A percentile compares a stretch with the other conserved stretches of the same genome.
Conservation (phyloP, 2,329 filamentous ascomycete genomes). For the Colletotrichum plurivorum region DNA sequence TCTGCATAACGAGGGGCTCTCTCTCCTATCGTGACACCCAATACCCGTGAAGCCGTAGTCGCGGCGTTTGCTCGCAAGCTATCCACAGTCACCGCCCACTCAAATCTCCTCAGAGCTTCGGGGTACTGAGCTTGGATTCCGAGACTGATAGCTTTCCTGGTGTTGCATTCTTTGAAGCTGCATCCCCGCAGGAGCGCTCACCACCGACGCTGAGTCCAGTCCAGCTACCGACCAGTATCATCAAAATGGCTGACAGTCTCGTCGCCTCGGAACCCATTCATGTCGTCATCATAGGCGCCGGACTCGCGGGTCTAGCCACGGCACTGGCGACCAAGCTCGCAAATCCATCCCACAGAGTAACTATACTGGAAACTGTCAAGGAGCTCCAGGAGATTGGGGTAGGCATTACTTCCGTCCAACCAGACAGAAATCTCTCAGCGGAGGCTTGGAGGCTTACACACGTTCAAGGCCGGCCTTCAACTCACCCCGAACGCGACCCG, state of each 20-base stretch:
- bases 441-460: neutral
- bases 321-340: constrained; percentile 36
- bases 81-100: too few relatives aligned
- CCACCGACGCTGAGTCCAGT: too few relatives aligned
- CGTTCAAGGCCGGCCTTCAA: constrained; percentile 40
- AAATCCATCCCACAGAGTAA: constrained; percentile 39
- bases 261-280: constrained; percentile 16
- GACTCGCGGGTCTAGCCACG: constrained; percentile 34
- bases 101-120: too few relatives aligned
- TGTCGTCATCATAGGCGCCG: constrained; percentile 37
- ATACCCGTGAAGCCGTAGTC: constrained; percentile 1
- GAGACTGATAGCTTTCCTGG: neutral
- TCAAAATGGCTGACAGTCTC: neutral
- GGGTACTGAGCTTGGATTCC: too few relatives aligned
- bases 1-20: constrained; percentile 7
- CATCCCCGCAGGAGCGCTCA: neutral
- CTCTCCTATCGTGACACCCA: neutral
- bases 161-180: neutral
- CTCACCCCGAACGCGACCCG: constrained; percentile 41
- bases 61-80: too few relatives aligned
- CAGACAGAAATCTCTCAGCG: too few relatives aligned
- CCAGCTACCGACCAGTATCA: neutral
- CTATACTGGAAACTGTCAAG: constrained; percentile 41
- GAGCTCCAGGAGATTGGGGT: constrained; percentile 43
- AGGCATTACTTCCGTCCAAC: neutral